Conservation (phyloP, 2,329 filamentous ascomycete species). For the Epichloe festucae region DNA sequence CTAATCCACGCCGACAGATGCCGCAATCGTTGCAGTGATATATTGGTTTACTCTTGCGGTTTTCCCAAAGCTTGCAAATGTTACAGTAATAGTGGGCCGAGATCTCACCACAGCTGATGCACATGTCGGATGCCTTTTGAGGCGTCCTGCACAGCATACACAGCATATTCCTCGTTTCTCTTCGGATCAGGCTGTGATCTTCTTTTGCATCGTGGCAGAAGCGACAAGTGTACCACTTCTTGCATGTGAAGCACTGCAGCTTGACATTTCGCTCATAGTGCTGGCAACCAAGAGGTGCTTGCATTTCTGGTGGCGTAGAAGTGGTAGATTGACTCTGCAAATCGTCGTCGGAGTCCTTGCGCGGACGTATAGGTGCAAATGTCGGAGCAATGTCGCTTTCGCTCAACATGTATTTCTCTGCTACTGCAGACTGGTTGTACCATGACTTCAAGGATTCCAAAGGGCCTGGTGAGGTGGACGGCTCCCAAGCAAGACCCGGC, state of each 20-base stretch:
- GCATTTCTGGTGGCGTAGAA: slow-evolving; percentile 15
- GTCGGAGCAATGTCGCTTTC: slow-evolving; percentile 54
- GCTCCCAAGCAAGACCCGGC: slow-evolving; percentile 22
- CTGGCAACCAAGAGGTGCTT: slow-evolving; percentile 58
- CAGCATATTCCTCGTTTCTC: slow-evolving; percentile 85
- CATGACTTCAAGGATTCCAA: slow-evolving; percentile 46
- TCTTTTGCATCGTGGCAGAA: slow-evolving; percentile 84
- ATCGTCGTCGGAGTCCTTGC: slow-evolving; percentile 34
- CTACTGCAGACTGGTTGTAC: slow-evolving; percentile 30
- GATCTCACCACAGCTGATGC: slow-evolving; percentile 60
- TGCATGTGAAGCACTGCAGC: slow-evolving; percentile 80
- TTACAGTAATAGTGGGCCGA: slow-evolving; percentile 86
- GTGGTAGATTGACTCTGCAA: slow-evolving; percentile 10
- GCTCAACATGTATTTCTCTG: slow-evolving; percentile 36
- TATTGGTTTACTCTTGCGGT: slow-evolving; percentile 78
- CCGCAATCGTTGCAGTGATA: slow-evolving; percentile 96
- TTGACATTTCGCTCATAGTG: slow-evolving; percentile 97
- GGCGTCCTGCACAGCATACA: slow-evolving; percentile 90
- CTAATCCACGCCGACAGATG: slow-evolving; percentile 82
- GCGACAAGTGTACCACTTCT: slow-evolving; percentile 86
- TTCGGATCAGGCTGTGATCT: slow-evolving; percentile 65
- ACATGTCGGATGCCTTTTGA: slow-evolving; percentile 68
- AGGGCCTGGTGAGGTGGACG: slow-evolving; percentile 29
- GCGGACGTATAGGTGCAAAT: slow-evolving; percentile 43
- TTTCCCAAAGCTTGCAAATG: slow-evolving; percentile 95